Base-by-base conservation (phyloP, 73 alveolate species). In the Tetrahymena thermophila region DNA sequence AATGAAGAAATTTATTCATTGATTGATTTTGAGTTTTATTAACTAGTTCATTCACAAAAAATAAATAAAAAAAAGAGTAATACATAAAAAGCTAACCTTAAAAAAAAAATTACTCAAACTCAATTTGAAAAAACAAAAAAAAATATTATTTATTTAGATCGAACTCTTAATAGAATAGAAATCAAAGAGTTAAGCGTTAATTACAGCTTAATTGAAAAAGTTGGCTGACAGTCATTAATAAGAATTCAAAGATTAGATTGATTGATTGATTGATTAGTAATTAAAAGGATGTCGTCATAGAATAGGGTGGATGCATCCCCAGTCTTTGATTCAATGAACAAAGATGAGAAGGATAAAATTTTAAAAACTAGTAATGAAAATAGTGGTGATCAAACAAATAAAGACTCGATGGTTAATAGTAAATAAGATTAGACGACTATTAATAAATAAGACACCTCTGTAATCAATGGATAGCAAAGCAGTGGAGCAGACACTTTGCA, bases 371-470 rank as follows among this genome's bases (percentile, higher is more conserved):
- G 89, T 31, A 71, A 71, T 25, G 89, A 71, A 71, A 71, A 71
- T 71, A 71, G 89, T 71, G 89, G 89, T n/a, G 89, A 71, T 71
- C n/a, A 71, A 71, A 71, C 89, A 71, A 71, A 71, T 71, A 71
- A 71, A 71, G 89, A 71, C 23, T 71, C 89, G 21, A 31, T 71
- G 37, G 37, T 71, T 0, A 71, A 71, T 34, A 71, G 89, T 34
- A 71, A 71, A 34, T 71, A 71, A n/a, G 89, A 71, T 25, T 21
- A 71, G 37, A 71, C 89, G 1, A 71, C 89, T 13, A 25, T 71
- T 3, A 71, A 71, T 13, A 28, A 71, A 25, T 31, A 71, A 71
- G 89, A 71, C 37, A 71, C 89, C 17, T 71, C 89, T 23, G 89
- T 71, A n/a, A 28, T 71, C 17, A 71, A 71, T 71, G 89, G 89